Percentiles rank a stretch among this genome's conserved stretches.
Evolutionary conservation across 2,329 filamentous ascomycete genomes (phyloP).

Genomic region (Rhinocladiella similis): DNA sequence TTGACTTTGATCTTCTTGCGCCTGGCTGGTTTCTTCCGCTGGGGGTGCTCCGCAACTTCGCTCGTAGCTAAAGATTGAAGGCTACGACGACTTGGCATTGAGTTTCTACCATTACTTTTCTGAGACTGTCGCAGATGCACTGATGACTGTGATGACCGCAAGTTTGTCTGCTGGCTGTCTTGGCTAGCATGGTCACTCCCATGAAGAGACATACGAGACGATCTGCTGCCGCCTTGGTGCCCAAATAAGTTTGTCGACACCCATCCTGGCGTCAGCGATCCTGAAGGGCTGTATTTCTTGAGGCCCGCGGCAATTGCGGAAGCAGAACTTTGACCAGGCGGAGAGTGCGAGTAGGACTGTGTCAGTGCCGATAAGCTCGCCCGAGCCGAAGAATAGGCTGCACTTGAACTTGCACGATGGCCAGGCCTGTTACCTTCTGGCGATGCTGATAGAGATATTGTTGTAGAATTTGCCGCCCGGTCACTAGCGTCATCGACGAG

Average conservation of each 20-base stretch:
- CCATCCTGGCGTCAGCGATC: slow-evolving; percentile 23
- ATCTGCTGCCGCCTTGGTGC: slow-evolving; percentile 10
- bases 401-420: slow-evolving; percentile 16
- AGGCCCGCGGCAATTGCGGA: slow-evolving; percentile 17
- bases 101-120: slow-evolving; percentile 14
- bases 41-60: slow-evolving; percentile 26
- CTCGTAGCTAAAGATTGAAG: slow-evolving; percentile 39
- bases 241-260: slow-evolving; percentile 21
- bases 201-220: slow-evolving; percentile 17
- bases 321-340: slow-evolving; percentile 23
- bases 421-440: slow-evolving; percentile 26
- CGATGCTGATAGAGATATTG: slow-evolving; percentile 28
- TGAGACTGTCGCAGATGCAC: slow-evolving; percentile 9
- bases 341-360: slow-evolving; percentile 29
- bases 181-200: slow-evolving; percentile 17
- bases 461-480: slow-evolving; percentile 15
- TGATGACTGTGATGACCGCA: slow-evolving; percentile 17
- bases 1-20: slow-evolving; percentile 46
- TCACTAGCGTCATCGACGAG: slow-evolving; percentile 25
- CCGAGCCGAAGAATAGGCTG: slow-evolving; percentile 20
- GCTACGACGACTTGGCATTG: slow-evolving; percentile 24
- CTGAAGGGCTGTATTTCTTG: slow-evolving; percentile 28
- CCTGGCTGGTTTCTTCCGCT: slow-evolving; percentile 31
- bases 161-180: slow-evolving; percentile 15
- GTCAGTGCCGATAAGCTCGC: slow-evolving; percentile 29